These are phyloP conservation scores for Fusarium duplospermum DNA, from an alignment of 2,329 filamentous ascomycete species.

Conservation along the genomic window DNA sequence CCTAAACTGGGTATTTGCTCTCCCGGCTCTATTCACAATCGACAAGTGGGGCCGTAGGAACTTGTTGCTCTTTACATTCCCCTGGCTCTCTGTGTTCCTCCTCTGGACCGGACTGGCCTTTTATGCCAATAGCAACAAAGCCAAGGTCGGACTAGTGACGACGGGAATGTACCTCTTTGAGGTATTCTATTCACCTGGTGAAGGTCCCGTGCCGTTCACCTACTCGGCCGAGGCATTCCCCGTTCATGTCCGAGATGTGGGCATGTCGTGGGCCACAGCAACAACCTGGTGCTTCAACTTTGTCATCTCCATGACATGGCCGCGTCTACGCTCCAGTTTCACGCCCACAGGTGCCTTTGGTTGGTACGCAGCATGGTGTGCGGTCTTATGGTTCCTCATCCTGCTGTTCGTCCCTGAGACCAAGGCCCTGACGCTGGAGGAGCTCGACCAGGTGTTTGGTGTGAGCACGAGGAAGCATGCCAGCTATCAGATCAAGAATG, in stretches of 20 bases:
- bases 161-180: slow-evolving; percentile 1
- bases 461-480: slow-evolving; percentile 45
- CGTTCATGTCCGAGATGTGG: not conserved
- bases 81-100: not conserved
- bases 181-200: not conserved
- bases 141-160: not conserved
- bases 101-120: not conserved
- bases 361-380: not conserved
- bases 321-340: not conserved
- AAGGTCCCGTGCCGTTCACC: not conserved
- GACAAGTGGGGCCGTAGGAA: slow-evolving; percentile 1
- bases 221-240: not conserved
- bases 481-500: slow-evolving; percentile 44
- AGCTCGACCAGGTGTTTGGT: slow-evolving; percentile 47
- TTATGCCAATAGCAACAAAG: not conserved
- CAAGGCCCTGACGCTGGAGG: slow-evolving; percentile 42
- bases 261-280: slow-evolving; percentile 1
- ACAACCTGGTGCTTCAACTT: slow-evolving; percentile 7
- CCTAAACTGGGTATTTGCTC: not conserved
- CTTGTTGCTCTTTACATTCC: not conserved
- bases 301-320: slow-evolving; percentile 8
- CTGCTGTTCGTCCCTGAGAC: slow-evolving; percentile 1
- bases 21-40: not conserved
- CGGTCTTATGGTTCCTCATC: not conserved
- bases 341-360: not conserved